phyloP scores from a whole-genome alignment of 805 yeast genomes.

The Saturnispora besseyi region DNA sequence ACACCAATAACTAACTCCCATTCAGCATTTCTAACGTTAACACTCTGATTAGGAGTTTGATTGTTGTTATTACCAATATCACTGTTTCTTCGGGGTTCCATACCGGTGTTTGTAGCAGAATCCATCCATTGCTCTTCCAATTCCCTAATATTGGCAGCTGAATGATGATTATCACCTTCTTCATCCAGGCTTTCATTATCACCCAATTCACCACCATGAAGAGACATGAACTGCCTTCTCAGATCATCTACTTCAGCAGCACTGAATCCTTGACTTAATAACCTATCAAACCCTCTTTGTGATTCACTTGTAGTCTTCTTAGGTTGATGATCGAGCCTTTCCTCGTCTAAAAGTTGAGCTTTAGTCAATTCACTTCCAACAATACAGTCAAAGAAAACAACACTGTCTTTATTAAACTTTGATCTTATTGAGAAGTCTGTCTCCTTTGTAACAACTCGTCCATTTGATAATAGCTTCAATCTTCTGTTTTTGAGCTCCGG shows the following conservation, averaged over 20 bases:
- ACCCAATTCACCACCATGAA: conserved; percentile 43
- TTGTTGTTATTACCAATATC: background rate
- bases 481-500: conserved; percentile 32
- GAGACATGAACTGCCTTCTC: conserved; percentile 61
- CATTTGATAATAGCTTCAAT: conserved; percentile 59
- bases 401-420: conserved; percentile 7
- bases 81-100: conserved; percentile 4
- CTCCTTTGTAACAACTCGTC: conserved; percentile 49
- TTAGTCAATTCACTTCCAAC: conserved; percentile 55
- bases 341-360: conserved; percentile 52
- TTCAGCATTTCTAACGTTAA: conserved; percentile 32
- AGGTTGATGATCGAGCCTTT: conserved; percentile 47
- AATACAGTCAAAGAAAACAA: conserved; percentile 67
- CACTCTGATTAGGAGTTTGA: background rate
- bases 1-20: conserved; percentile 65
- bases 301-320: conserved; percentile 51
- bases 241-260: conserved; percentile 66
- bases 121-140: conserved; percentile 88
- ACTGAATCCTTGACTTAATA: conserved; percentile 75
- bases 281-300: conserved; percentile 75
- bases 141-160: conserved; percentile 36
- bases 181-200: conserved; percentile 14
- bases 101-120: conserved; percentile 3
- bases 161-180: conserved; percentile 25
- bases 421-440: conserved; percentile 39